Evolutionary conservation across 306 rosid genomes (phyloP).

Genomic region (Cicer judaicum): DNA sequence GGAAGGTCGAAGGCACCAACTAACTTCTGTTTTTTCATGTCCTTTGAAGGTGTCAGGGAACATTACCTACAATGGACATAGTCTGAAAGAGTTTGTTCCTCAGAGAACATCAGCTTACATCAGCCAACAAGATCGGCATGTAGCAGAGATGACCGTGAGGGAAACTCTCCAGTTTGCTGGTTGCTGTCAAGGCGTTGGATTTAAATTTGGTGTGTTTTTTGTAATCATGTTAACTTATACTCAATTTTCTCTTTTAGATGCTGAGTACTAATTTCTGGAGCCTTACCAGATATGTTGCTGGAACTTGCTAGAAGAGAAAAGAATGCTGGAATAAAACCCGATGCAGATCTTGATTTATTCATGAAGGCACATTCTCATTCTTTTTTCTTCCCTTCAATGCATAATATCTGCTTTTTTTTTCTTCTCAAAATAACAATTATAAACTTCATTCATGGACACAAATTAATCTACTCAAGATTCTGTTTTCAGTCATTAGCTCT

Average conservation of each 20-base stretch:
- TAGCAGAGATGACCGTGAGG: conserved; percentile 92
- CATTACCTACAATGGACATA: conserved; percentile 84
- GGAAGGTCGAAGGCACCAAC: conserved; percentile 1
- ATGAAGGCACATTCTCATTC: conserved; percentile 70
- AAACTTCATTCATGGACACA: conserved; percentile 36
- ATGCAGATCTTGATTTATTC: conserved; percentile 95
- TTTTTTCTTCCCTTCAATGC: conserved; percentile 13
- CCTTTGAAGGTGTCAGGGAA: conserved; percentile 75
- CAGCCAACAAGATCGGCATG: conserved; percentile 86
- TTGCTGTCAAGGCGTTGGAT: conserved; percentile 92
- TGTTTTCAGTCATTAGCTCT: conserved; percentile 84
- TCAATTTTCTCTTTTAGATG: conserved; percentile 36
- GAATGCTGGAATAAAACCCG: conserved; percentile 89
- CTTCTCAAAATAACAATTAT: not conserved
- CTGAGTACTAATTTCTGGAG: conserved; percentile 40
- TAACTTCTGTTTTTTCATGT: conserved; percentile 25
- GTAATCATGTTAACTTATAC: conserved; percentile 12
- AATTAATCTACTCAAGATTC: conserved; percentile 33
- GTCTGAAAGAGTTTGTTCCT: conserved; percentile 83
- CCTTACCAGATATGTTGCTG: conserved; percentile 78
- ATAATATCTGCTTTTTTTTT: not conserved
- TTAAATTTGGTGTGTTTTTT: conserved; percentile 73
- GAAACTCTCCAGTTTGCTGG: conserved; percentile 92
- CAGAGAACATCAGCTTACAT: conserved; percentile 94
- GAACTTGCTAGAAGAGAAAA: conserved; percentile 99